These are phyloP conservation scores for Hypsizygus ulmarius DNA, from an alignment of 1,284 basidiomycete genomes.

Conservation along the genomic window DNA sequence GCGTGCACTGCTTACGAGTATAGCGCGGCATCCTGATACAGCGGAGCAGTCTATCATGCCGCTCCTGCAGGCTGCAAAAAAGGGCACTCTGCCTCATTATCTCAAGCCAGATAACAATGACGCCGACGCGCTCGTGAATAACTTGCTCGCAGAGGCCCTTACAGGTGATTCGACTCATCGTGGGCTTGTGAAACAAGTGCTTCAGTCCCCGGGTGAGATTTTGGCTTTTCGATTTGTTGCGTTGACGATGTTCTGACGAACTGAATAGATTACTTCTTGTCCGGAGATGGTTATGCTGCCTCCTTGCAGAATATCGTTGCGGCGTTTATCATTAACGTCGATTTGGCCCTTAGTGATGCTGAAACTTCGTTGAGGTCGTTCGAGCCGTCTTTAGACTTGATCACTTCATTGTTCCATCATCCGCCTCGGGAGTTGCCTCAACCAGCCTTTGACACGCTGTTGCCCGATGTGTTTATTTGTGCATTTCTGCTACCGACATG, in stretches of 20 bases:
- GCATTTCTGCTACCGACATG: conserved; percentile 45
- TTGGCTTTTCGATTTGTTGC: background rate
- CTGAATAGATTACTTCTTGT: conserved; percentile 37
- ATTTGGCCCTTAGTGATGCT: conserved; percentile 32
- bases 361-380: conserved; percentile 23
- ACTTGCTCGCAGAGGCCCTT: conserved; percentile 26
- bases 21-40: conserved; percentile 31
- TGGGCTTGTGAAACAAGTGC: conserved; percentile 33
- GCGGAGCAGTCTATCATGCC: conserved; percentile 27
- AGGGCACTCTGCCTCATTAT: conserved; percentile 34
- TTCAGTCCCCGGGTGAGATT: conserved; percentile 35
- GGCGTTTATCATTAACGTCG: conserved; percentile 37
- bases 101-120: conserved; percentile 42
- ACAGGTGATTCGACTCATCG: conserved; percentile 22
- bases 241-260: conserved; percentile 3
- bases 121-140: conserved; percentile 40
- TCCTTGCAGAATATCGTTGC: conserved; percentile 35
- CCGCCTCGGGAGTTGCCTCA: conserved; percentile 17
- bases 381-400: conserved; percentile 34
- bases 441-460: conserved; percentile 20
- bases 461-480: conserved; percentile 48
- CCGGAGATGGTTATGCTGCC: conserved; percentile 30
- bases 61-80: conserved; percentile 40
- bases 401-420: conserved; percentile 30
- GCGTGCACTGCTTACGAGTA: conserved; percentile 39